Percentiles rank a stretch among this genome's conserved stretches.
Evolutionary conservation across 805 yeast genomes (phyloP).

Genomic region (Maudiozyma serrabonitensis): DNA sequence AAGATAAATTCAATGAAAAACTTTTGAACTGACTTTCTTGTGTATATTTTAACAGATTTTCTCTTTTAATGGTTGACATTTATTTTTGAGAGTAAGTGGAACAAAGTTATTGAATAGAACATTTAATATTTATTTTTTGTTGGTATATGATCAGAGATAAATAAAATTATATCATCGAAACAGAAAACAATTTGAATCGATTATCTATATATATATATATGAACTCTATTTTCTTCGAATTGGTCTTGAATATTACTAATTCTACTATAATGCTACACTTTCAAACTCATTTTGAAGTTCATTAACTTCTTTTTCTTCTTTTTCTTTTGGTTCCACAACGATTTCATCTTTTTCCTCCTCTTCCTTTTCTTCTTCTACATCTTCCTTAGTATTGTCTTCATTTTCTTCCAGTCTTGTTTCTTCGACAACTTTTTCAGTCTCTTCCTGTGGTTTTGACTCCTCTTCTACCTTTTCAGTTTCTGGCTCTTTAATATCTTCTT

Average conservation of each 20-base stretch:
- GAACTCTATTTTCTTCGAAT: too few relatives aligned
- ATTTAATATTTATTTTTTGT: too few relatives aligned
- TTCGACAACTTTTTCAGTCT: not conserved
- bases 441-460: conserved; percentile 4
- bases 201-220: too few relatives aligned
- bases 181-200: too few relatives aligned
- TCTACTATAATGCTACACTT: conserved; percentile 20
- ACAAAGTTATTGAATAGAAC: too few relatives aligned
- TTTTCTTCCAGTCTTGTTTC: conserved; percentile 4
- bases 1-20: too few relatives aligned
- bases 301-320: conserved; percentile 3
- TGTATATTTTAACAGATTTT: too few relatives aligned
- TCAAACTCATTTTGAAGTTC: conserved; percentile 21
- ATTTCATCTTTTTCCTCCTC: not conserved
- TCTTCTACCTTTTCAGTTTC: conserved; percentile 5
- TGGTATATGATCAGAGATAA: too few relatives aligned
- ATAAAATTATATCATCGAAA: too few relatives aligned
- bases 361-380: conserved; percentile 1
- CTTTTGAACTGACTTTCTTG: too few relatives aligned
- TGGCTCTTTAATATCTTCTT: not conserved
- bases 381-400: not conserved
- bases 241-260: not conserved
- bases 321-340: not conserved
- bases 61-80: too few relatives aligned
- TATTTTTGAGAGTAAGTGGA: too few relatives aligned